Evolutionary conservation across 139 green algal genomes (phyloP).

Genomic region (Zygnema cylindricum): DNA sequence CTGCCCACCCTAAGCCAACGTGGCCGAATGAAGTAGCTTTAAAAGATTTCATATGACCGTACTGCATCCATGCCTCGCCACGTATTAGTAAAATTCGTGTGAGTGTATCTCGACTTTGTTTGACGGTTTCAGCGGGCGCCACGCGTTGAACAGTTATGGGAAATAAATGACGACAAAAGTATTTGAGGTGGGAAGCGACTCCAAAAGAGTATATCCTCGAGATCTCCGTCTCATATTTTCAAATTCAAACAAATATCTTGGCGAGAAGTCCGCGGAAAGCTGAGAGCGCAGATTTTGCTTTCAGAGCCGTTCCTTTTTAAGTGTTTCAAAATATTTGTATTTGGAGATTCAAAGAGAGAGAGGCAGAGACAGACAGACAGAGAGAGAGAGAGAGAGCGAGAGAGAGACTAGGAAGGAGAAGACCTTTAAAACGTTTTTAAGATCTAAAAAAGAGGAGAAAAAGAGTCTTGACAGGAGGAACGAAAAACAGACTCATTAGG

Average conservation of each 20-base stretch:
- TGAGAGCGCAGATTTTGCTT: neutral
- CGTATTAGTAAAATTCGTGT: no score
- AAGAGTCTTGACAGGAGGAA: neutral
- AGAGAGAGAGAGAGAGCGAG: neutral
- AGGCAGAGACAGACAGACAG: neutral
- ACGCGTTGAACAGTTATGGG: neutral
- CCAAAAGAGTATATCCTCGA: neutral
- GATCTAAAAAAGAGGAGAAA: neutral
- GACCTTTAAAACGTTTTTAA: no score
- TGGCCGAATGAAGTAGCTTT: no score
- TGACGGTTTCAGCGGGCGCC: no score
- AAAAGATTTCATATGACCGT: no score
- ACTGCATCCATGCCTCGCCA: no score
- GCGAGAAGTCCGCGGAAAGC: no score
- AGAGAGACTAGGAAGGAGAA: neutral
- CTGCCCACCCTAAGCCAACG: no score
- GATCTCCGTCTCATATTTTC: neutral
- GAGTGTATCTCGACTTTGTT: no score
- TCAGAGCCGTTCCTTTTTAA: neutral
- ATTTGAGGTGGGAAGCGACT: neutral
- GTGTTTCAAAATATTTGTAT: neutral
- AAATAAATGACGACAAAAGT: neutral
- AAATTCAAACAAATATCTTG: neutral
- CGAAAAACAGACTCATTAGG: neutral
- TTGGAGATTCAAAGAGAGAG: neutral